Evolutionary conservation across 306 rosid species (phyloP).

Genomic region (Boehmeria nivea): DNA sequence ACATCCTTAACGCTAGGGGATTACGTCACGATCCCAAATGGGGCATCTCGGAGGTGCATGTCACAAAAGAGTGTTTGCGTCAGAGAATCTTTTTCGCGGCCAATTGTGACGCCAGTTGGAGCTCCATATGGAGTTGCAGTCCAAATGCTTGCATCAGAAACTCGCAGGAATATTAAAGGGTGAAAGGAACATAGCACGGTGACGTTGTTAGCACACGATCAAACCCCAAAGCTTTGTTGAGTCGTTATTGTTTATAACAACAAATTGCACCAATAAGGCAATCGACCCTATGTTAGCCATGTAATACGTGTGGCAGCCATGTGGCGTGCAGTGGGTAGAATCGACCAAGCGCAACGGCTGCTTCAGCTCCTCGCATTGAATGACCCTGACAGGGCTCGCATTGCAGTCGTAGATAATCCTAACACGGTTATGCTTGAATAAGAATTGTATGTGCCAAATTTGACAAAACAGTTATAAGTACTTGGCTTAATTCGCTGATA

Average conservation of each 20-base stretch:
- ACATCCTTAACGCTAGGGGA: slow-evolving; percentile 77
- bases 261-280: slow-evolving; percentile 64
- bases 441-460: too few relatives aligned
- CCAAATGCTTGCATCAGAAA: slow-evolving; percentile 80
- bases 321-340: slow-evolving; percentile 76
- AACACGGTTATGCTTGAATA: slow-evolving; percentile 71
- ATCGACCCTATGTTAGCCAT: slow-evolving; percentile 78
- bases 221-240: slow-evolving; percentile 78
- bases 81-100: slow-evolving; percentile 55
- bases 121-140: slow-evolving; percentile 63
- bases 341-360: slow-evolving; percentile 74
- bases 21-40: slow-evolving; percentile 52
- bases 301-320: slow-evolving; percentile 60
- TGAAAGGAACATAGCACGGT: slow-evolving; percentile 65
- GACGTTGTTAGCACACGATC: slow-evolving; percentile 81
- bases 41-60: slow-evolving; percentile 82
- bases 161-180: slow-evolving; percentile 82
- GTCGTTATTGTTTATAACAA: slow-evolving; percentile 43
- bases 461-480: too few relatives aligned
- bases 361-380: slow-evolving; percentile 51
- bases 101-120: slow-evolving; percentile 61
- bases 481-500: too few relatives aligned
- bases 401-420: slow-evolving; percentile 74
- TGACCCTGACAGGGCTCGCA: slow-evolving; percentile 52
- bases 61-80: slow-evolving; percentile 77